Conservation (phyloP, 2,329 filamentous ascomycete genomes). For the Aspergillus sp. region DNA sequence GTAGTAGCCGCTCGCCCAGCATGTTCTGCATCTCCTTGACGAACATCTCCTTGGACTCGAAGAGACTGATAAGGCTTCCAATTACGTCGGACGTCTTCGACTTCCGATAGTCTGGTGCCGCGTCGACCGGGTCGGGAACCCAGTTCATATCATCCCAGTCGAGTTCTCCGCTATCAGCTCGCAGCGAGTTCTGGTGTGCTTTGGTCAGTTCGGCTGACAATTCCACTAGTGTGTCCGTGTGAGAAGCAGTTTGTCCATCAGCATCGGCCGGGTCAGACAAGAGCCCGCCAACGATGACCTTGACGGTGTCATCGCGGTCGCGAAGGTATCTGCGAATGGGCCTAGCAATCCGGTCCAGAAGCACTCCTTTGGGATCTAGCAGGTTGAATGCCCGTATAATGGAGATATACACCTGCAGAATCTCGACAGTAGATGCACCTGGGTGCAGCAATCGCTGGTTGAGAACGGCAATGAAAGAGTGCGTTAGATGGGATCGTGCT, state of each 20-base stretch:
- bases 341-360: constrained; percentile 66
- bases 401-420: constrained; percentile 67
- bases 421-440: constrained; percentile 65
- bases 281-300: constrained; percentile 65
- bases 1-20: constrained; percentile 76
- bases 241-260: constrained; percentile 30
- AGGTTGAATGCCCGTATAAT: constrained; percentile 65
- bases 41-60: constrained; percentile 87
- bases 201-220: constrained; percentile 56
- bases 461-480: constrained; percentile 55
- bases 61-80: constrained; percentile 81
- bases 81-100: constrained; percentile 89
- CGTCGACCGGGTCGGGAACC: constrained; percentile 90
- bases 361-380: constrained; percentile 65
- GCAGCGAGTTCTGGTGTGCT: constrained; percentile 44
- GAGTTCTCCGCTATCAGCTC: constrained; percentile 63
- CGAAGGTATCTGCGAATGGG: constrained; percentile 65
- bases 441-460: constrained; percentile 60
- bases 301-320: constrained; percentile 65
- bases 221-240: constrained; percentile 51
- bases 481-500: constrained; percentile 58
- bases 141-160: constrained; percentile 93
- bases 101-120: constrained; percentile 86
- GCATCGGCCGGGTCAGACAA: constrained; percentile 55
- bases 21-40: constrained; percentile 91